phyloP scores from a whole-genome alignment of 2,329 filamentous ascomycete genomes.

The Exophiala sideris region DNA sequence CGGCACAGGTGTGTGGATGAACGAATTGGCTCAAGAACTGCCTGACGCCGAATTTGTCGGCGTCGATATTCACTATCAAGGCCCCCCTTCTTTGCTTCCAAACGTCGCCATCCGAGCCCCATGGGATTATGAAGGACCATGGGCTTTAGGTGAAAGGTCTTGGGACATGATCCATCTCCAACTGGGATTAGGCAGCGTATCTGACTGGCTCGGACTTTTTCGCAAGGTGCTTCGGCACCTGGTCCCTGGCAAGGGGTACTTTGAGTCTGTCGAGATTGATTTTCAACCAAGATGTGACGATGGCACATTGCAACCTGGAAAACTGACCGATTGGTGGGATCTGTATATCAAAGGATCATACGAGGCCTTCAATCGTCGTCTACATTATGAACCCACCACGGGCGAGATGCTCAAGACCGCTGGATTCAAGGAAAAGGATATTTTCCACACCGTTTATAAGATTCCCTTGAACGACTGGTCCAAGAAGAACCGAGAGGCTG shows the following conservation, averaged over 20 bases:
- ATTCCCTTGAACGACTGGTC: slow-evolving; percentile 75
- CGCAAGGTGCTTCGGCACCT: slow-evolving; percentile 69
- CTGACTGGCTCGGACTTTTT: slow-evolving; percentile 73
- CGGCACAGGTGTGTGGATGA: slow-evolving; percentile 88
- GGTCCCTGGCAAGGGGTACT: slow-evolving; percentile 67
- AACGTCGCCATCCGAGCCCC: slow-evolving; percentile 65
- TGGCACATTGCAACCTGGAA: slow-evolving; percentile 50
- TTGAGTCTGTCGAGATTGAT: slow-evolving; percentile 91
- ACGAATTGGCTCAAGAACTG: slow-evolving; percentile 74
- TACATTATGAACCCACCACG: slow-evolving; percentile 60
- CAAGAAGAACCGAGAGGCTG: slow-evolving; percentile 61
- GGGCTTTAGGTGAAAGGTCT: slow-evolving; percentile 63
- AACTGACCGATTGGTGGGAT: slow-evolving; percentile 58
- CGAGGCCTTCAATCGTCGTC: slow-evolving; percentile 59
- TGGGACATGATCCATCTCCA: slow-evolving; percentile 84
- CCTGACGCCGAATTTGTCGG: slow-evolving; percentile 58
- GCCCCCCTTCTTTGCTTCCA: slow-evolving; percentile 62
- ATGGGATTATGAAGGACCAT: slow-evolving; percentile 74
- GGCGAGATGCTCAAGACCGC: slow-evolving; percentile 60
- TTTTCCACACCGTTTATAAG: slow-evolving; percentile 65
- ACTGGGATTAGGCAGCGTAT: slow-evolving; percentile 73
- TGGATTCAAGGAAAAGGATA: slow-evolving; percentile 69
- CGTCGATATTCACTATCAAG: slow-evolving; percentile 60
- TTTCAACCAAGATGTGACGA: slow-evolving; percentile 71
- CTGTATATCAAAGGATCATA: slow-evolving; percentile 66